phyloP scores from a whole-genome alignment of 768 basidiomycete species.

The Russula vinacea region DNA sequence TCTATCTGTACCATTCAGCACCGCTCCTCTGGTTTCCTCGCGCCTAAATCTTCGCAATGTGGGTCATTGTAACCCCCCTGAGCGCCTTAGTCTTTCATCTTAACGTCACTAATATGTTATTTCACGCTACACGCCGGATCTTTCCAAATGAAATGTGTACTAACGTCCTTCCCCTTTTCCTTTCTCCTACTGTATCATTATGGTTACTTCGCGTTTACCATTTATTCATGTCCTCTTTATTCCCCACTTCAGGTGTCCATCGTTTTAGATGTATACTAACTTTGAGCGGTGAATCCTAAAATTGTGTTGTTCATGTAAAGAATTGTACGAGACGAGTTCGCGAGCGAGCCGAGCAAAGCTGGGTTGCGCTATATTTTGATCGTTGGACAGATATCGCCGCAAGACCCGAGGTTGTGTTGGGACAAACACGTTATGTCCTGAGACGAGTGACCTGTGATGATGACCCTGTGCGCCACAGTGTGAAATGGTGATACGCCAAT shows the following conservation, averaged over 20 bases:
- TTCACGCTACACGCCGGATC: not conserved
- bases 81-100: not conserved
- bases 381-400: not conserved
- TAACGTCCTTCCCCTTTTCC: not conserved
- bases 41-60: not conserved
- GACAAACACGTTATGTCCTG: not conserved
- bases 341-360: not conserved
- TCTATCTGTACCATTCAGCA: not conserved
- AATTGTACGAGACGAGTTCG: not conserved
- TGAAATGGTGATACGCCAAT: not conserved
- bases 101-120: not conserved
- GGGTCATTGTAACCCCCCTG: not conserved
- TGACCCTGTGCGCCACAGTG: too few relatives aligned
- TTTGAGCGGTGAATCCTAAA: not conserved
- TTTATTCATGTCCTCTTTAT: not conserved
- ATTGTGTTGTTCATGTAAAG: not conserved
- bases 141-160: not conserved
- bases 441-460: not conserved
- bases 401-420: not conserved
- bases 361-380: not conserved
- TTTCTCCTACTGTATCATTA: slow-evolving; percentile 7
- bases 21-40: not conserved
- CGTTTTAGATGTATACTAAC: not conserved
- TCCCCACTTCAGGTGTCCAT: not conserved
- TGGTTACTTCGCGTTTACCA: slow-evolving; percentile 1